phyloP scores from a whole-genome alignment of 148 eudicot genomes.

The Heliosperma pusillum region DNA sequence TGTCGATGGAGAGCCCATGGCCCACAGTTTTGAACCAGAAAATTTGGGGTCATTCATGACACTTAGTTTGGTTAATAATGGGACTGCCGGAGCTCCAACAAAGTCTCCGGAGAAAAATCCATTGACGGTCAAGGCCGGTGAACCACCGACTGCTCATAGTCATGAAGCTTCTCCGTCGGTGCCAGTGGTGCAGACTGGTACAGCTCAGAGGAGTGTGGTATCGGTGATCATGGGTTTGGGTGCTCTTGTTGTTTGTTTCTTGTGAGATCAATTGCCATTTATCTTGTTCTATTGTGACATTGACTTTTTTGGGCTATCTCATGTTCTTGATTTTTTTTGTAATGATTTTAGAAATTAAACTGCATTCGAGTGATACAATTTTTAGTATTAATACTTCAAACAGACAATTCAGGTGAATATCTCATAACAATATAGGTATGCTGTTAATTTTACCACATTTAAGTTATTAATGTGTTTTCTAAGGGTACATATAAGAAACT shows the following conservation, averaged over 20 bases:
- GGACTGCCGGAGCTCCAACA: background rate
- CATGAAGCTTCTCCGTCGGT: background rate
- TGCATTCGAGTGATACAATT: no score
- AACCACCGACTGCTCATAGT: background rate
- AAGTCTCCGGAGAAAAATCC: no score
- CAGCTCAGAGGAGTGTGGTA: conserved; percentile 9
- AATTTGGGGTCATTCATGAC: conserved; percentile 22
- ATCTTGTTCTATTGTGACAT: background rate
- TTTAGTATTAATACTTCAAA: no score
- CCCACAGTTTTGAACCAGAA: conserved; percentile 17
- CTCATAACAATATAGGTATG: no score
- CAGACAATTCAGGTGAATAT: no score
- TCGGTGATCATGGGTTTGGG: conserved; percentile 11
- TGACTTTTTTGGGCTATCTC: conserved; percentile 3
- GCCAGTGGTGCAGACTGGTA: background rate
- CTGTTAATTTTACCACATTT: no score
- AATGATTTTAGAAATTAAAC: background rate
- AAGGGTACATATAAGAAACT: no score
- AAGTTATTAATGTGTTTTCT: no score
- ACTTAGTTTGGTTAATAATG: background rate
- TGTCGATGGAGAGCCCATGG: background rate
- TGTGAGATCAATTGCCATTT: no score
- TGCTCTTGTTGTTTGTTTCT: conserved; percentile 1
- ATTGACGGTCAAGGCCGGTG: background rate
- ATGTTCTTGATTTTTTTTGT: background rate